phyloP scores from a whole-genome alignment of 73 alveolate genomes.

The Paramecium bursaria region DNA sequence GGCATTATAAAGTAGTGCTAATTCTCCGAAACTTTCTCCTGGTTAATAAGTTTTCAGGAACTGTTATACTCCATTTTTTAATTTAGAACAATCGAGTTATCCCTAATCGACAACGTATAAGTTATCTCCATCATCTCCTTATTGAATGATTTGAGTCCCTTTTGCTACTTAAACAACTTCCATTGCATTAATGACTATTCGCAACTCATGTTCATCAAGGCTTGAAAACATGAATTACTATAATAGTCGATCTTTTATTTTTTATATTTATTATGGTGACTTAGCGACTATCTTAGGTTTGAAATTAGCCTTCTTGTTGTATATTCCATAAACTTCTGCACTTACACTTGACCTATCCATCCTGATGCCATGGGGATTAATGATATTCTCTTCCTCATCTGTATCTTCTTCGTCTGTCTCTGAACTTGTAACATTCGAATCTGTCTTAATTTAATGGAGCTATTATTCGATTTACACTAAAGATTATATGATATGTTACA shows the following conservation, averaged over 20 bases:
- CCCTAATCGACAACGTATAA: conserved; percentile 94
- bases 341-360: conserved; percentile 74
- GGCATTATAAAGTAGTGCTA: conserved; percentile 91
- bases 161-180: conserved; percentile 68
- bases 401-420: conserved; percentile 60
- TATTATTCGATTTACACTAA: too few relatives aligned
- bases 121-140: conserved; percentile 95
- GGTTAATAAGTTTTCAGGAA: conserved; percentile 76
- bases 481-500: too few relatives aligned
- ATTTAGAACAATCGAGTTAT: conserved; percentile 78
- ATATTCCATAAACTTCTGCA: conserved; percentile 84
- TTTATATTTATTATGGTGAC: conserved; percentile 72
- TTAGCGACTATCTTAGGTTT: conserved; percentile 78
- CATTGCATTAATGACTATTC: conserved; percentile 83
- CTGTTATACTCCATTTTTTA: conserved; percentile 44
- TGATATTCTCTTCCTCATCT: conserved; percentile 55
- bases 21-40: conserved; percentile 89
- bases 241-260: conserved; percentile 75
- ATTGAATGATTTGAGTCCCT: conserved; percentile 73
- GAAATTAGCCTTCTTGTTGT: conserved; percentile 75
- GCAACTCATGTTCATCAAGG: conserved; percentile 76
- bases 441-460: too few relatives aligned
- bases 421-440: neutral
- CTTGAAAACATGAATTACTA: conserved; percentile 76
- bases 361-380: conserved; percentile 51